Conservation (phyloP, 345 rosid genomes). For the Populus tremula region DNA sequence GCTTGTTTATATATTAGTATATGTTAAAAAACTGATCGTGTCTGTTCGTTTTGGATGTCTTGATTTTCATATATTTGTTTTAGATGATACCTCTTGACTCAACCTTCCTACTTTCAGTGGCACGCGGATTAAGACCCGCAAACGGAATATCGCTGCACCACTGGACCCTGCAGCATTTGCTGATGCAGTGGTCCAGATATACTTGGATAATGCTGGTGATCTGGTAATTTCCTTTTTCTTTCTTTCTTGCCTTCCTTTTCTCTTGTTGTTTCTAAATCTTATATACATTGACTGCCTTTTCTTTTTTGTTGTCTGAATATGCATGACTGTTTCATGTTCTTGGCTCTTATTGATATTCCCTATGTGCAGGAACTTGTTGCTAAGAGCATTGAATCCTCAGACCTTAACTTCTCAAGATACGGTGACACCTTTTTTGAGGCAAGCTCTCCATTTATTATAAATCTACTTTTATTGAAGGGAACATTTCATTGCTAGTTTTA, state of each 20-base stretch:
- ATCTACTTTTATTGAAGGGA: background rate
- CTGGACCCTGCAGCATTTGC: slow-evolving; percentile 98
- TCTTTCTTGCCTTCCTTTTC: background rate
- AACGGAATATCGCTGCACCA: slow-evolving; percentile 95
- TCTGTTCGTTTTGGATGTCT: background rate
- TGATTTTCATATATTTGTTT: background rate
- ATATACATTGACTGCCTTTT: background rate
- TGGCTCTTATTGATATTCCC: background rate
- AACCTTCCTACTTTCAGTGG: slow-evolving; percentile 50
- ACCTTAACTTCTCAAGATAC: slow-evolving; percentile 89
- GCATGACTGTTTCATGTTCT: background rate
- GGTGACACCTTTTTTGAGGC: slow-evolving; percentile 89
- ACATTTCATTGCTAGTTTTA: background rate
- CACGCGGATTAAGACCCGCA: slow-evolving; percentile 99
- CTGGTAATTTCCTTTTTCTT: slow-evolving; percentile 47
- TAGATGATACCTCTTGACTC: background rate
- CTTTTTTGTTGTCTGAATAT: background rate
- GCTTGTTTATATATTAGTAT: background rate
- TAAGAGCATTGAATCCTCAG: slow-evolving; percentile 80
- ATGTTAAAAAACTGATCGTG: background rate
- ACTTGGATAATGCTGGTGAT: slow-evolving; percentile 96
- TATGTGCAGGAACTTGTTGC: slow-evolving; percentile 75
- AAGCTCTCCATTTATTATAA: slow-evolving; percentile 14
- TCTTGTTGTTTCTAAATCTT: background rate
- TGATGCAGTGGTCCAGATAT: slow-evolving; percentile 97